These are phyloP conservation scores for Spathaspora sp. DNA, from an alignment of 805 yeast species.

Conservation along the genomic window DNA sequence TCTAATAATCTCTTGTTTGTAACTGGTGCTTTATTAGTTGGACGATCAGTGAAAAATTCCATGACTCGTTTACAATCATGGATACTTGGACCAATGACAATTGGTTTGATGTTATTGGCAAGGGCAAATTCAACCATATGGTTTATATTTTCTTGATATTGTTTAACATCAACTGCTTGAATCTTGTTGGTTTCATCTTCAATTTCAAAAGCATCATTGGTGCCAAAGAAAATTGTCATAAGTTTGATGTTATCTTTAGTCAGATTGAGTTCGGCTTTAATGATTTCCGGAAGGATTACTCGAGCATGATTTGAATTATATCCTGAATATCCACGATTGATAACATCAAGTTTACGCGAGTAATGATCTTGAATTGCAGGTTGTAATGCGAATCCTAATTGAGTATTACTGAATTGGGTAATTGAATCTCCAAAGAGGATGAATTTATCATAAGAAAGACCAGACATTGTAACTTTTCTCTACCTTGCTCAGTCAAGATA, in stretches of 20 bases:
- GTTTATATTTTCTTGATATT: conserved; percentile 46
- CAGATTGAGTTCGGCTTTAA: conserved; percentile 36
- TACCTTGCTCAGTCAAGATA: neutral
- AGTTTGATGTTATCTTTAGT: conserved; percentile 28
- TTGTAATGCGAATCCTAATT: conserved; percentile 43
- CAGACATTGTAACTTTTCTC: neutral
- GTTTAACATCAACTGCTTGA: conserved; percentile 48
- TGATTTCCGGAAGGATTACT: conserved; percentile 33
- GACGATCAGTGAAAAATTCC: conserved; percentile 9
- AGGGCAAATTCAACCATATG: conserved; percentile 38
- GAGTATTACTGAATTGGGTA: conserved; percentile 50
- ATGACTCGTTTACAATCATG: conserved; percentile 37
- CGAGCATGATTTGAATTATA: conserved; percentile 65
- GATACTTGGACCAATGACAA: conserved; percentile 62
- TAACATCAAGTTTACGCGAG: conserved; percentile 59
- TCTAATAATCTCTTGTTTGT: conserved; percentile 39
- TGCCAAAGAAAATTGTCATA: conserved; percentile 69
- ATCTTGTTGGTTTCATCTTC: conserved; percentile 12
- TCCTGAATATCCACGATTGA: conserved; percentile 76
- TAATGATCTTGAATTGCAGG: conserved; percentile 48
- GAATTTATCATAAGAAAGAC: conserved; percentile 34
- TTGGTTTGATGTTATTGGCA: conserved; percentile 43
- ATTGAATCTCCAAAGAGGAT: conserved; percentile 71
- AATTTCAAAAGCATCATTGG: conserved; percentile 54
- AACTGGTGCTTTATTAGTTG: conserved; percentile 24